A percentile compares a stretch with the other conserved stretches of the same genome.
phyloP scores from a whole-genome alignment of 225 moss, liverwort and hornwort species.

The Sphagnum contortum region DNA sequence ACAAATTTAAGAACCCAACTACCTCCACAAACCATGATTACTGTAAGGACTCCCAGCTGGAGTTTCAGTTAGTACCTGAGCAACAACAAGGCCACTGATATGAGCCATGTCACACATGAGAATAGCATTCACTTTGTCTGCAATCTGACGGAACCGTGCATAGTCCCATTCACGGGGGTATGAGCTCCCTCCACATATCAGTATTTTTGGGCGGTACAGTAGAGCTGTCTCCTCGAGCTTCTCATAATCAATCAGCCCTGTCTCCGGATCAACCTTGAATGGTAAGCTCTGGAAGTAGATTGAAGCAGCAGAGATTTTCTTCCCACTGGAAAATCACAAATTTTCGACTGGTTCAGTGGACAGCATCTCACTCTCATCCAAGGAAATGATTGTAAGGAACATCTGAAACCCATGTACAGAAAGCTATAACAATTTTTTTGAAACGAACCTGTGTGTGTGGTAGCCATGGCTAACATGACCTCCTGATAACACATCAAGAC shows the following conservation, averaged over 20 bases:
- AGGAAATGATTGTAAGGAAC: too few relatives aligned
- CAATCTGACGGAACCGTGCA: constrained; percentile 63
- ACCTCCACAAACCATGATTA: too few relatives aligned
- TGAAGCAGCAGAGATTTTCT: constrained; percentile 75
- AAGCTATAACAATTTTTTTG: too few relatives aligned
- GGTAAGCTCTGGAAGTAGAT: constrained; percentile 81
- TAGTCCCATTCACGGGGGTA: constrained; percentile 91
- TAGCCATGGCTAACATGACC: constrained; percentile 39
- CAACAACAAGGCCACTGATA: constrained; percentile 74
- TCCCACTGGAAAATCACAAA: constrained; percentile 29
- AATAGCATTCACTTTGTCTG: constrained; percentile 65
- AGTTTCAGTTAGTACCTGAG: constrained; percentile 17
- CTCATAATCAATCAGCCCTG: constrained; percentile 70
- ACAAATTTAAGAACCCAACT: too few relatives aligned
- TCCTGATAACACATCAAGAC: constrained; percentile 16
- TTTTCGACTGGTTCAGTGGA: too few relatives aligned
- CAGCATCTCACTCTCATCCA: too few relatives aligned
- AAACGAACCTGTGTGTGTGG: constrained; percentile 11
- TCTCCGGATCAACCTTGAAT: constrained; percentile 73
- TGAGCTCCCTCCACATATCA: constrained; percentile 87
- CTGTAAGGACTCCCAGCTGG: too few relatives aligned
- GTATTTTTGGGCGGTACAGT: constrained; percentile 64
- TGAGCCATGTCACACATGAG: constrained; percentile 98
- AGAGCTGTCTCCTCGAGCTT: constrained; percentile 80
- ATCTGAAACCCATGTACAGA: too few relatives aligned